Percentiles rank a stretch among this genome's conserved stretches.
phyloP scores from a whole-genome alignment of 2,329 filamentous ascomycete genomes.

The Penicillium capsulatum region DNA sequence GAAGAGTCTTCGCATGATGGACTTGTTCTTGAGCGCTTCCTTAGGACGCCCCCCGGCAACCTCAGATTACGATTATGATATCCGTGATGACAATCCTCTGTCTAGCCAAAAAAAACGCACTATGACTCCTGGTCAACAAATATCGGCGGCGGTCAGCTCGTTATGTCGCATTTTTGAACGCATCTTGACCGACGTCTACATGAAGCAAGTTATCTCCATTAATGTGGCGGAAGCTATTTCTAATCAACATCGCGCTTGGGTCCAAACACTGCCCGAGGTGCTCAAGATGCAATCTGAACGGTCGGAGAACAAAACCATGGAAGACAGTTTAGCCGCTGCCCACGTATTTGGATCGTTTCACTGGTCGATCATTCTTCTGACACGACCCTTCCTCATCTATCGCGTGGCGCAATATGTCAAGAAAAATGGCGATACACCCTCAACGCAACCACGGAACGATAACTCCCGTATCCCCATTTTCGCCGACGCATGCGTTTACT shows the following conservation, averaged over 20 bases:
- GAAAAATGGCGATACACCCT: conserved; percentile 23
- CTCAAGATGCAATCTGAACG: conserved; percentile 46
- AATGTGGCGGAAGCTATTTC: conserved; percentile 42
- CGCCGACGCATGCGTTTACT: conserved; percentile 44
- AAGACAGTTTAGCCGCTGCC: conserved; percentile 44
- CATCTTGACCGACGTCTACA: conserved; percentile 43
- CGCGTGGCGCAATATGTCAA: conserved; percentile 44
- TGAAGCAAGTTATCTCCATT: conserved; percentile 42
- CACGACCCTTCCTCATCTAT: conserved; percentile 52
- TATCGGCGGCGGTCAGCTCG: conserved; percentile 48
- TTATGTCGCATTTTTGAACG: conserved; percentile 43
- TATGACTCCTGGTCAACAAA: conserved; percentile 34
- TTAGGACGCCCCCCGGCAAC: conserved; percentile 52
- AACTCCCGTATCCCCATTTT: conserved; percentile 34
- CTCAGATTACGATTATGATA: conserved; percentile 48
- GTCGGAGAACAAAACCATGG: conserved; percentile 37
- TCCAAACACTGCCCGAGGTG: conserved; percentile 41
- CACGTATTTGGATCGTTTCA: conserved; percentile 51
- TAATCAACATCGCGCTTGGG: conserved; percentile 42
- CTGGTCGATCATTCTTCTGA: conserved; percentile 52
- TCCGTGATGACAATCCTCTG: conserved; percentile 33
- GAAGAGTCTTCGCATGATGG: conserved; percentile 51
- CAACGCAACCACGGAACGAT: conserved; percentile 20
- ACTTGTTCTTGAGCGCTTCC: conserved; percentile 50
- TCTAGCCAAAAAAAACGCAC: conserved; percentile 16